Evolutionary conservation across 2,329 filamentous ascomycete species (phyloP).

Genomic region (Aciculosporium take): DNA sequence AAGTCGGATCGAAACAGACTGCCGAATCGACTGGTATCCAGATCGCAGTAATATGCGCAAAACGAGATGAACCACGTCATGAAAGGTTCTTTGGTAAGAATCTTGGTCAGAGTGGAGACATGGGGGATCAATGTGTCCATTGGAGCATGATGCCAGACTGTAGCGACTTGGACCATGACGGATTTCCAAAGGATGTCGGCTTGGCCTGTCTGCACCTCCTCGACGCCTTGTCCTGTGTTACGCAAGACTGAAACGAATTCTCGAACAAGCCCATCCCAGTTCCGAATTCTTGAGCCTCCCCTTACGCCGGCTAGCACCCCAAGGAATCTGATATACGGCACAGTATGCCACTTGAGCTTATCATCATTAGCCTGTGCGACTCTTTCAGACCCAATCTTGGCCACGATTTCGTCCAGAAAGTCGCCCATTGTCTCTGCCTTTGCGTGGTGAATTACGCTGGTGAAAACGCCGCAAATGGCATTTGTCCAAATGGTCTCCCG

Average conservation of each 20-base stretch:
- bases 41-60: slow-evolving; percentile 64
- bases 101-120: slow-evolving; percentile 49
- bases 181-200: slow-evolving; percentile 39
- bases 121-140: slow-evolving; percentile 65
- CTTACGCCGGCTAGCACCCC: slow-evolving; percentile 65
- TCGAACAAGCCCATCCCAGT: slow-evolving; percentile 56
- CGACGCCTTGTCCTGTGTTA: slow-evolving; percentile 25
- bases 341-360: slow-evolving; percentile 21
- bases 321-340: slow-evolving; percentile 44
- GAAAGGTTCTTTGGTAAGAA: slow-evolving; percentile 50
- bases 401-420: slow-evolving; percentile 47
- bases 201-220: slow-evolving; percentile 21
- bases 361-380: slow-evolving; percentile 13
- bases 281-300: slow-evolving; percentile 56
- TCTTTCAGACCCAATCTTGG: slow-evolving; percentile 27
- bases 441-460: slow-evolving; percentile 71
- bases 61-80: slow-evolving; percentile 69
- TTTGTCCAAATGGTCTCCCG: slow-evolving; percentile 41
- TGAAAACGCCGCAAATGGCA: slow-evolving; percentile 61
- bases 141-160: slow-evolving; percentile 61
- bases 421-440: slow-evolving; percentile 58
- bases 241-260: slow-evolving; percentile 39
- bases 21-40: slow-evolving; percentile 61
- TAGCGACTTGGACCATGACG: slow-evolving; percentile 43
- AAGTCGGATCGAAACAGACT: slow-evolving; percentile 69